Evolutionary conservation across 306 rosid species (phyloP), one percentile per base, ranked within the genome.

Genomic region (Canavalia gladiata): DNA sequence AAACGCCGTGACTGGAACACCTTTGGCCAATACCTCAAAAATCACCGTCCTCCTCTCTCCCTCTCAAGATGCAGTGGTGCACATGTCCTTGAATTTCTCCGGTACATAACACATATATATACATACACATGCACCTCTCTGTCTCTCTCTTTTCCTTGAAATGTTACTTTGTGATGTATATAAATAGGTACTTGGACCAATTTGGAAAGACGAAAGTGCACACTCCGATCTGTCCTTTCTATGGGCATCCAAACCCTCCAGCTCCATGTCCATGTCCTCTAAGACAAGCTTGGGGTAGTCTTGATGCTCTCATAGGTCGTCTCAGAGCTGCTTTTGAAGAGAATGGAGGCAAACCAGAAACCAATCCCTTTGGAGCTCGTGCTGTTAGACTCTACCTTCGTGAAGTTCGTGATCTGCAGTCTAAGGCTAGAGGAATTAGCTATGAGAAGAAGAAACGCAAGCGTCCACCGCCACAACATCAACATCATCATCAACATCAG

Each of bases 1-100:
- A 96, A 96, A 83, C 93, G 99, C 63, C 87, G 99, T 4, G 99
- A 96, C 89, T 96, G 98, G 99, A 93, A 96, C 88, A 93, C 99
- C 75, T 96, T 96, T 82, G 95, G 97, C 1, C 98, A 93, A 80
- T 96, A 93, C 84, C 97, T 96, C 54, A 96, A 87, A 80, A 96
- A 96, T 57, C 99, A 93, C 89, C 86, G 99, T 0, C 99, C 99
- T 4, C 99, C 99, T 49, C 94, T 96, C 4, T 86, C 98, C 25
- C 98, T 96, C 37, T 88, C 97, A 9, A 84, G 99, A 69, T 96
- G 99, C 78, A 96, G 99, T 52, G 99, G 98, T 30, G 99, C 99
- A 39, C 97, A 96, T 54, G 99, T 96, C 6, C 98, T 96, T 65
- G 99, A 96, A 82, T 96, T 96, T 71, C 98, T 96, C 70, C 81